Conservation (phyloP, 441 rosid species). For the Pelargonium australe region DNA sequence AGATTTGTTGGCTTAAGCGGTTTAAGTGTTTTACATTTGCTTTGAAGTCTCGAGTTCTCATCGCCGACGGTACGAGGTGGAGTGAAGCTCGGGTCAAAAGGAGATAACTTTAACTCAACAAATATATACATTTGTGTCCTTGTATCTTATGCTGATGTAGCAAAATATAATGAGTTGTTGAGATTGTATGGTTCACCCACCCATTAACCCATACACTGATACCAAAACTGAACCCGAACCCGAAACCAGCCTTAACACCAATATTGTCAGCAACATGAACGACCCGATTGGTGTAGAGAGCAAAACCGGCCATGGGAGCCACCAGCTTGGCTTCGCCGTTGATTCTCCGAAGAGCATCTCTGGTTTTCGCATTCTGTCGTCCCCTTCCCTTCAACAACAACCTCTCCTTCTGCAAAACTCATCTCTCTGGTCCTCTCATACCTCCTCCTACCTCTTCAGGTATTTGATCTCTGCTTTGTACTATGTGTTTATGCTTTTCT, state of each 20-base stretch:
- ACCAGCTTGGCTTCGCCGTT: constrained; percentile 29
- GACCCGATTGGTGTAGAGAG: neutral
- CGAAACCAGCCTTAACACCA: neutral
- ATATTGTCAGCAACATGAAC: neutral
- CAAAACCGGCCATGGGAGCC: constrained; percentile 35
- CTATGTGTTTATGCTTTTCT: neutral
- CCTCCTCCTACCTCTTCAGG: constrained; percentile 37
- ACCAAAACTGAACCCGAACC: neutral
- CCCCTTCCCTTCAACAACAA: constrained; percentile 18
- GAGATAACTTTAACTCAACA: too few relatives aligned
- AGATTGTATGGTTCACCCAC: neutral
- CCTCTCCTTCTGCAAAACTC: constrained; percentile 24
- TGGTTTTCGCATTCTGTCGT: constrained; percentile 31
- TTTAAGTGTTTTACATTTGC: too few relatives aligned
- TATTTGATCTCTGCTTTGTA: constrained; percentile 10
- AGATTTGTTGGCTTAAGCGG: too few relatives aligned
- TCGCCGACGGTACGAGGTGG: too few relatives aligned
- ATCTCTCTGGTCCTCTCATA: constrained; percentile 15
- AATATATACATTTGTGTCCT: too few relatives aligned
- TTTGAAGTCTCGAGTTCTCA: too few relatives aligned
- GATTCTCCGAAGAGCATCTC: constrained; percentile 40
- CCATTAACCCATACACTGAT: neutral
- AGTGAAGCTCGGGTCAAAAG: too few relatives aligned
- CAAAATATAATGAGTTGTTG: too few relatives aligned
- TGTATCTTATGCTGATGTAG: too few relatives aligned